Evolutionary conservation across 2,329 filamentous ascomycete genomes (phyloP), one percentile per base, ranked within the genome.

Genomic region (Colletotrichum spinosum): DNA sequence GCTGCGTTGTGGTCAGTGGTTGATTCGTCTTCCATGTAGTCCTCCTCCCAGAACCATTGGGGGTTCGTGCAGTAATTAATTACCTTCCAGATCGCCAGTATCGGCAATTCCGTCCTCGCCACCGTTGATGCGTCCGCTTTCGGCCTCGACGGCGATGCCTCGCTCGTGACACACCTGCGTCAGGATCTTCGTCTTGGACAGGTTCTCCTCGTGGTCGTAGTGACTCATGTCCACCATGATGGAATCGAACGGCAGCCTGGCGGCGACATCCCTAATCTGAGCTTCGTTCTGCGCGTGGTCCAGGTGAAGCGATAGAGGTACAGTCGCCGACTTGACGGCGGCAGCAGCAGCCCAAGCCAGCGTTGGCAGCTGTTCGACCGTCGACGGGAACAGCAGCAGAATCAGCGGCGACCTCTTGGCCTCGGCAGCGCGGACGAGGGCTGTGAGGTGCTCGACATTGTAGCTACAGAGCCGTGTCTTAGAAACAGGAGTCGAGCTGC

Each of bases 221-320:
- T 92, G 90, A 62, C 83, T 87, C 90, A 93, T 93, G 75, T 93
- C 91, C 0, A 92, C 86, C 90, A 93, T 92, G 73, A 93, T 92
- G 59, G 82, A 85, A 74, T 92, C 90, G 69, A 92, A 92, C 1
- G 81, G 82, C 35, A 88, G 79, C 3, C 80, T 78, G 63, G 84
- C 80, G 0, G 87, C 86, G 0, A 87, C 88, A 0, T 77, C 78
- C 6, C 83, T 82, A 68, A 91, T 88, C 58, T 87, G 83, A 63
- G 83, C 83, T 34, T 86, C 84, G 8, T 83, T 83, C 71, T 90
- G 88, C 6, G 87, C 87, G 75, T 91, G 89, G 78, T 92, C 89
- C 72, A 92, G 83, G 76, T 91, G 89, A 6, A 91, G 77, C 2
- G 83, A 81, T 33, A 91, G 77, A 7, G 88, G 88, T 0, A 90